Percentiles rank a stretch among this genome's conserved stretches.
Evolutionary conservation across 495 filamentous ascomycete genomes (phyloP).

Genomic region (Xylaria sp.): DNA sequence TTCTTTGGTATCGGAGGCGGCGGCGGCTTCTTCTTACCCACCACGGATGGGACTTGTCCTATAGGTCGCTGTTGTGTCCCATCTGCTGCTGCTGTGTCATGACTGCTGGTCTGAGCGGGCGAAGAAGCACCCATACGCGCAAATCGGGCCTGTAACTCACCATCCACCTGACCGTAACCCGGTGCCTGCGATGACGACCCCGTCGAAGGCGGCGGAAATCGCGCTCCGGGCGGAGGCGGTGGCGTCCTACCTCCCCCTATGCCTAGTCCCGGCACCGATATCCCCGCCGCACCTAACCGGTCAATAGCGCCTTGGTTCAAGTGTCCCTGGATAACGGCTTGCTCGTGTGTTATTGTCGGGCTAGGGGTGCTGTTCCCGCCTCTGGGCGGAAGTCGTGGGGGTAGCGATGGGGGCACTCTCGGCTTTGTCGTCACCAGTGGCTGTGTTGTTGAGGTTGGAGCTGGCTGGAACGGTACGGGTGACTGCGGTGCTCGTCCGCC

Average conservation of each 20-base stretch:
- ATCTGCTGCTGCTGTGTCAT: background rate
- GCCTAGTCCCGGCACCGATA: conserved; percentile 82
- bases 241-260: conserved; percentile 59
- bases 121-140: conserved; percentile 56
- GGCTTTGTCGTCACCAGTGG: conserved; percentile 55
- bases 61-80: conserved; percentile 26
- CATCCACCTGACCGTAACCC: conserved; percentile 55
- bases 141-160: conserved; percentile 74
- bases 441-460: conserved; percentile 9
- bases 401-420: conserved; percentile 74
- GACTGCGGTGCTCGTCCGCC: conserved; percentile 42
- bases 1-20: conserved; percentile 75
- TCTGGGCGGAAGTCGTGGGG: conserved; percentile 64
- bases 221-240: conserved; percentile 21
- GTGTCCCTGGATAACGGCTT: conserved; percentile 42
- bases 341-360: conserved; percentile 42
- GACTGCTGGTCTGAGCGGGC: conserved; percentile 31
- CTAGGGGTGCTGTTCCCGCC: conserved; percentile 57
- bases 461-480: conserved; percentile 35
- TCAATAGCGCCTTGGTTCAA: conserved; percentile 73
- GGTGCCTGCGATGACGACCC: background rate
- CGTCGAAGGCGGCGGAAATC: background rate
- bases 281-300: conserved; percentile 75
- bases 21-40: conserved; percentile 68
- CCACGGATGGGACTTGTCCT: conserved; percentile 38